Evolutionary conservation across 2,329 filamentous ascomycete genomes (phyloP).

Genomic region (Leptoxyphium fumago): DNA sequence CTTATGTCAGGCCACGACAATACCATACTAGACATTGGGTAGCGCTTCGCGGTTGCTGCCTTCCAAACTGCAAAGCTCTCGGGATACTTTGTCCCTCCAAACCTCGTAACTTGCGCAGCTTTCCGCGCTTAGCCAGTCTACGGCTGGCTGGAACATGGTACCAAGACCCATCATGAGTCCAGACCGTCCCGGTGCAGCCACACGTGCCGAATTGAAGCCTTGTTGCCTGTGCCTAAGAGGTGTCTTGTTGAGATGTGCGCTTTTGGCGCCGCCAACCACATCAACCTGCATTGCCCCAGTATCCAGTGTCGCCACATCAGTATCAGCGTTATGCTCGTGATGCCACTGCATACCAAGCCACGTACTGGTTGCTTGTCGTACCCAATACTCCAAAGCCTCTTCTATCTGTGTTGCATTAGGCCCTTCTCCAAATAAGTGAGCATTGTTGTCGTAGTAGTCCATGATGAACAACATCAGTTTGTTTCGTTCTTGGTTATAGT

Average conservation of each 20-base stretch:
- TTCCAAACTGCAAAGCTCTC: conserved; percentile 27
- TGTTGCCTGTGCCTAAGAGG: conserved; percentile 22
- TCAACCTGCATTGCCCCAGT: neutral
- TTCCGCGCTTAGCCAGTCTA: conserved; percentile 54
- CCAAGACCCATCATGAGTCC: conserved; percentile 31
- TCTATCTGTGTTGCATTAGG: neutral
- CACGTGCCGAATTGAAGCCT: conserved; percentile 9
- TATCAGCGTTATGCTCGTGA: conserved; percentile 1
- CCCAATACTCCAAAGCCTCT: neutral
- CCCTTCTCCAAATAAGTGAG: neutral
- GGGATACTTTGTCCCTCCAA: conserved; percentile 51
- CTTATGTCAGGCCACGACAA: no score
- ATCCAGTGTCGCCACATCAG: conserved; percentile 5
- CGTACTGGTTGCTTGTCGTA: neutral
- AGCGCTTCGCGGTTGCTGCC: no score
- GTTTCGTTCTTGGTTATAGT: neutral
- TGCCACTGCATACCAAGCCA: conserved; percentile 15
- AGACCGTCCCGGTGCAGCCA: conserved; percentile 12
- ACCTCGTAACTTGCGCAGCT: conserved; percentile 44
- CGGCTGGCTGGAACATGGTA: conserved; percentile 62
- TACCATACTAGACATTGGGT: no score
- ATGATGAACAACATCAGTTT: neutral
- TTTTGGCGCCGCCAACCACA: neutral
- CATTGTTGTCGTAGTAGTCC: neutral
- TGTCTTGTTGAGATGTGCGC: conserved; percentile 14